Conservation (phyloP, 2,329 filamentous ascomycete species). For the Colletotrichum sp. region DNA sequence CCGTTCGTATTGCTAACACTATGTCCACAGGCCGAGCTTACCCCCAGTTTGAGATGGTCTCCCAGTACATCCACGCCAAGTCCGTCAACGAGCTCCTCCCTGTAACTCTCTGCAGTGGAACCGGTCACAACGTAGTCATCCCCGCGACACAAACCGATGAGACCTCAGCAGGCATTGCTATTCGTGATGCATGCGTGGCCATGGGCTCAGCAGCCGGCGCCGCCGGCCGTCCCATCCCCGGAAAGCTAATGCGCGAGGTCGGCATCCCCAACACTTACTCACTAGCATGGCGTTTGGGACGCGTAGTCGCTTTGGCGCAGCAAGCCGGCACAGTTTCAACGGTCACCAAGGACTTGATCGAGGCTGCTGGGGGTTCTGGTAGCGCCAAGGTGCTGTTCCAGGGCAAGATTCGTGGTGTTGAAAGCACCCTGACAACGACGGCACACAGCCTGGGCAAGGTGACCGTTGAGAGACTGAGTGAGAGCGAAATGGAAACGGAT, state of each 20-base stretch:
- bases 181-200: conserved; percentile 29
- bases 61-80: conserved; percentile 33
- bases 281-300: conserved; percentile 51
- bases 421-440: conserved; percentile 48
- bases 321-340: conserved; percentile 45
- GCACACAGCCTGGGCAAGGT: conserved; percentile 47
- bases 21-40: conserved; percentile 25
- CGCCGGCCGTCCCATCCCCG: conserved; percentile 34
- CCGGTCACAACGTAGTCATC: conserved; percentile 25
- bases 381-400: conserved; percentile 28
- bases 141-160: conserved; percentile 24
- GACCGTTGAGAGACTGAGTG: conserved; percentile 43
- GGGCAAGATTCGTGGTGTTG: conserved; percentile 30
- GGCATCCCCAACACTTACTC: conserved; percentile 40
- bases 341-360: conserved; percentile 39
- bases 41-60: conserved; percentile 31
- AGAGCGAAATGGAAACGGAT: conserved; percentile 34
- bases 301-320: conserved; percentile 50
- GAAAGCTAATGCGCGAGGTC: conserved; percentile 33
- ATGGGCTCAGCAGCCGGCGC: conserved; percentile 38
- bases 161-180: conserved; percentile 24
- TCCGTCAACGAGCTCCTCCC: conserved; percentile 29
- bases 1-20: conserved; percentile 15
- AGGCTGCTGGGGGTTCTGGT: conserved; percentile 39
- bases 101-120: conserved; percentile 27